Evolutionary conservation across 2,329 filamentous ascomycete species (phyloP).

Genomic region (Colletotrichum phormii): DNA sequence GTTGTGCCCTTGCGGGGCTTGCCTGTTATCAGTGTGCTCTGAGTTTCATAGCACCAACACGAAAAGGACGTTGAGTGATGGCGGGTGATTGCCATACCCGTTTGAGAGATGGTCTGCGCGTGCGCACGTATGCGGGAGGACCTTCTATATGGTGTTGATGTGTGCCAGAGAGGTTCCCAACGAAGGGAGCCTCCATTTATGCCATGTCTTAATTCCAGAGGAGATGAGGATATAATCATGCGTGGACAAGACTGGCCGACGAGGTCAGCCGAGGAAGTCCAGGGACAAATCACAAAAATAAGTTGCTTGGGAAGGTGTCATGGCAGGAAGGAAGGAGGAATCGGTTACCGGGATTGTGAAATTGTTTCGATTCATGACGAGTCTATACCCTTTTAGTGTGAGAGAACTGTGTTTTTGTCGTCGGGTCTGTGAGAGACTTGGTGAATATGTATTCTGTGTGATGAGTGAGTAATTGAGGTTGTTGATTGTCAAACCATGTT

Average conservation of each 20-base stretch:
- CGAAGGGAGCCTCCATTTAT: neutral
- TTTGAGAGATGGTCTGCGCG: slow-evolving; percentile 20
- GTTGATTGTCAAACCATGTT: neutral
- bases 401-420: slow-evolving; percentile 18
- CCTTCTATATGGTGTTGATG: slow-evolving; percentile 11
- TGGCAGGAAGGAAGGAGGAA: neutral
- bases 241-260: neutral
- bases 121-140: neutral
- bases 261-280: neutral
- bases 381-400: slow-evolving; percentile 38
- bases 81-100: slow-evolving; percentile 17
- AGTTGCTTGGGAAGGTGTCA: slow-evolving; percentile 3
- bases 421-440: neutral
- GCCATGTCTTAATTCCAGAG: neutral
- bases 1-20: neutral
- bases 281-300: neutral
- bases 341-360: neutral
- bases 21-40: slow-evolving; percentile 23
- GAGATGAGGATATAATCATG: slow-evolving; percentile 9
- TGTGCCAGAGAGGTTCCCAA: neutral
- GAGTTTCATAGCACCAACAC: slow-evolving; percentile 32
- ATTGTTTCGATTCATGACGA: slow-evolving; percentile 35
- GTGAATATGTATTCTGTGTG: neutral
- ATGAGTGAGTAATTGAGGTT: neutral
- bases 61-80: slow-evolving; percentile 35